Evolutionary conservation across 2,329 filamentous ascomycete species (phyloP), one percentile per base, ranked within the genome.

Genomic region (Phyllosticta paracitricarpa): DNA sequence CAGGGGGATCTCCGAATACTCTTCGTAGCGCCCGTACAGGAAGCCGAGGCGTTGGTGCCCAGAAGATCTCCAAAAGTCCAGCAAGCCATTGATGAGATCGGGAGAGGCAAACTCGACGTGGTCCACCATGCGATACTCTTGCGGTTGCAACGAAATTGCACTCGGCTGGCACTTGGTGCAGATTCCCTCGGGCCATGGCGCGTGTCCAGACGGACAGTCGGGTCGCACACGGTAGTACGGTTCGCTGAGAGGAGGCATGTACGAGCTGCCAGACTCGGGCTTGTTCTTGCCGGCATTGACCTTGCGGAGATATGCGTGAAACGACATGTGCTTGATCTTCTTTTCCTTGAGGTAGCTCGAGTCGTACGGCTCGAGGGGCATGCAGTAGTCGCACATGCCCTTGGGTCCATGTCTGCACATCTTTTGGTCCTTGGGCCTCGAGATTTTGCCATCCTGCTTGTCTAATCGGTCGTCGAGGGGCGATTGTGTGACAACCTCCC

Each of bases 341-440:
- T 93, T 95, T 68, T 99, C 93, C 30, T 85, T 84, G 19, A 99
- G 82, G 69, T 97, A 97, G 61, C 86, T 86, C n/a, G 88, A 75
- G 70, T 95, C 87, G 75, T 96, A 99, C 0, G 94, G 94, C 70
- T 99, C 94, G 57, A 97, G 78, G 0, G 95, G 95, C 84, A 96
- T 96, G 78, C 94, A 99, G 76, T 97, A 95, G 76, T 99, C 94
- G 75, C 94, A 99, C 94, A 99, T 99, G 73, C 94, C 94, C 76
- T 96, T 97, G 58, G 89, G 87, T 1, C 93, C 93, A 73, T 99
- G 94, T 64, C 90, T 87, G 78, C 94, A 99, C 91, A 99, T 94
- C 72, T 89, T 89, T 62, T 77, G 73, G 72, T 96, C 90, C 62
- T 82, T 82, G 64, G 83, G 83, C 64, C 92, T 82, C 22, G 84